Evolutionary conservation across 2,329 filamentous ascomycete genomes (phyloP).

Genomic region (Rutstroemia sp.): DNA sequence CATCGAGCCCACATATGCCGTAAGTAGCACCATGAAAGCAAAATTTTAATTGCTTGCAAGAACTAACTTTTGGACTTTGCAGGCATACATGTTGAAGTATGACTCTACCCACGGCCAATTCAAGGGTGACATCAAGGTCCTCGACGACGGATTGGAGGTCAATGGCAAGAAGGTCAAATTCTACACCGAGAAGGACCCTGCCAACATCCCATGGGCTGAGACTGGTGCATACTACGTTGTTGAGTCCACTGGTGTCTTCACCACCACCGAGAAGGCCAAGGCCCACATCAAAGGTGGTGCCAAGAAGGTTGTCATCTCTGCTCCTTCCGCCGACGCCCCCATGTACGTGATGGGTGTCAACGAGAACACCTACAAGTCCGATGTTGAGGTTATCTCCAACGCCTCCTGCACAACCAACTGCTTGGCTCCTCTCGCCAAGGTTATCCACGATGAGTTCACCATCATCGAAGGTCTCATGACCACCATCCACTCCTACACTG

Average conservation of each 20-base stretch:
- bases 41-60: neutral
- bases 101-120: slow-evolving; percentile 95
- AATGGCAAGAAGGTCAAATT: slow-evolving; percentile 94
- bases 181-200: slow-evolving; percentile 87
- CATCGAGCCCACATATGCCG: slow-evolving; percentile 96
- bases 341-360: slow-evolving; percentile 99
- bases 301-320: slow-evolving; percentile 96
- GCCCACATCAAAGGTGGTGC: slow-evolving; percentile 93
- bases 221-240: slow-evolving; percentile 89
- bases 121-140: slow-evolving; percentile 79
- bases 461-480: slow-evolving; percentile 99
- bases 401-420: slow-evolving; percentile 99
- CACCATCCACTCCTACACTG: slow-evolving; percentile 99
- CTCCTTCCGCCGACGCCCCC: slow-evolving; percentile 88
- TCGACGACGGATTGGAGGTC: slow-evolving; percentile 65
- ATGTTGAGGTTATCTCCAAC: slow-evolving; percentile 93
- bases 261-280: slow-evolving; percentile 91
- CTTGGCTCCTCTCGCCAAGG: slow-evolving; percentile 98
- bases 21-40: slow-evolving; percentile 46
- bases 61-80: slow-evolving; percentile 15
- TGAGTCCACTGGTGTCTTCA: slow-evolving; percentile 98
- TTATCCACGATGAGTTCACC: slow-evolving; percentile 96
- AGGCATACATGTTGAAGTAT: slow-evolving; percentile 99
- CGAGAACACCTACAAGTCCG: slow-evolving; percentile 85
- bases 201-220: slow-evolving; percentile 82